A percentile compares a stretch with the other conserved stretches of the same genome.
Conservation (phyloP, 1,139 yeast genomes). For the Debaryomycetaceae sp. region DNA sequence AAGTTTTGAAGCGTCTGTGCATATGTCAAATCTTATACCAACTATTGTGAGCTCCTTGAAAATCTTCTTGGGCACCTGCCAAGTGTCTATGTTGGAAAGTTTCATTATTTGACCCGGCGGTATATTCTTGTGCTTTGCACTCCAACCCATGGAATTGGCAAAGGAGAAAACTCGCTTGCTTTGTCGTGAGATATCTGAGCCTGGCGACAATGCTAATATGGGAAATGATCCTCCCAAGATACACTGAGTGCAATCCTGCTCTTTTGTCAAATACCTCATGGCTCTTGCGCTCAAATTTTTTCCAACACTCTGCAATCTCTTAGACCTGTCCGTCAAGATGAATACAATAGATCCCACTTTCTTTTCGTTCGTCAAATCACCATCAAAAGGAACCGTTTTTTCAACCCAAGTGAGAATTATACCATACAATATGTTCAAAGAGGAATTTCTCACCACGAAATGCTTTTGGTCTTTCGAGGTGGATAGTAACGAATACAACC, state of each 20-base stretch:
- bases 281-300: constrained; percentile 56
- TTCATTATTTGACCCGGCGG: constrained; percentile 33
- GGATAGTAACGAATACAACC: constrained; percentile 29
- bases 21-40: constrained; percentile 57
- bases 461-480: constrained; percentile 37
- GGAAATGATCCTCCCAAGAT: constrained; percentile 55
- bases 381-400: constrained; percentile 15
- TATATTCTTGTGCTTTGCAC: constrained; percentile 11
- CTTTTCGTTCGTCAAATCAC: constrained; percentile 10
- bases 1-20: constrained; percentile 40
- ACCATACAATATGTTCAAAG: constrained; percentile 56
- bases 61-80: constrained; percentile 56
- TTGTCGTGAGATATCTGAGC: constrained; percentile 16
- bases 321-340: constrained; percentile 54
- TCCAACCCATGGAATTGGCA: constrained; percentile 42
- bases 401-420: constrained; percentile 51
- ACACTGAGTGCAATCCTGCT: constrained; percentile 39
- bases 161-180: constrained; percentile 25
- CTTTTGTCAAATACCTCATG: constrained; percentile 46
- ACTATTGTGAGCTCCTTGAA: constrained; percentile 57
- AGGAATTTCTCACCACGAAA: constrained; percentile 59
- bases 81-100: constrained; percentile 32
- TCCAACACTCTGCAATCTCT: constrained; percentile 58
- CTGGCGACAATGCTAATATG: constrained; percentile 41
- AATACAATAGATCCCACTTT: constrained; percentile 46